Evolutionary conservation across 345 rosid genomes (phyloP).

Genomic region (Arabidopsis suecica): DNA sequence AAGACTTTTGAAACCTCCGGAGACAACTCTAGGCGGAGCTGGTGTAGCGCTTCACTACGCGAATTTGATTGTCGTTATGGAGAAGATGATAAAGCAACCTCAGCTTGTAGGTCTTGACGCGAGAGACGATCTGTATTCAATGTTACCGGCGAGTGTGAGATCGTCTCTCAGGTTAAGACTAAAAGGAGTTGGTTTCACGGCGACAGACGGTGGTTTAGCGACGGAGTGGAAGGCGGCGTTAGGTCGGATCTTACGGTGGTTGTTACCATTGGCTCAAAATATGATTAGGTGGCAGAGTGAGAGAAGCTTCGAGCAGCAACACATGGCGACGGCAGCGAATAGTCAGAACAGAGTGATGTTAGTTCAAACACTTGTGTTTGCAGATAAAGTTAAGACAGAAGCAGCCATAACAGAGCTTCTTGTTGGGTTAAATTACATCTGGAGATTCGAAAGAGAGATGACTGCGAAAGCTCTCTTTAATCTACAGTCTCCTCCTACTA

Average conservation of each 20-base stretch:
- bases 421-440: constrained; percentile 92
- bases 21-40: constrained; percentile 73
- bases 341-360: constrained; percentile 57
- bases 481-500: constrained; percentile 49
- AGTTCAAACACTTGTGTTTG: constrained; percentile 78
- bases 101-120: constrained; percentile 91
- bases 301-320: constrained; percentile 93
- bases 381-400: constrained; percentile 84
- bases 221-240: constrained; percentile 85
- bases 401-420: constrained; percentile 92
- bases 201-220: constrained; percentile 76
- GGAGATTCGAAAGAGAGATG: constrained; percentile 99
- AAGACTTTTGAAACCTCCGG: constrained; percentile 68
- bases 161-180: constrained; percentile 62
- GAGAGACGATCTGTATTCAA: constrained; percentile 82
- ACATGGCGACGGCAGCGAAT: constrained; percentile 51
- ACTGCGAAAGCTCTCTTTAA: constrained; percentile 84
- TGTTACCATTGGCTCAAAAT: constrained; percentile 89
- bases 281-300: constrained; percentile 99
- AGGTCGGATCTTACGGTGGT: constrained; percentile 78
- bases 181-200: constrained; percentile 80
- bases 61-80: constrained; percentile 80
- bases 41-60: constrained; percentile 88
- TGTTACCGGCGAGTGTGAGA: constrained; percentile 83
- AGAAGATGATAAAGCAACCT: constrained; percentile 93